These are phyloP conservation scores for Marasmius tenuissimus DNA, from an alignment of 1,284 basidiomycete species.

Conservation along the genomic window DNA sequence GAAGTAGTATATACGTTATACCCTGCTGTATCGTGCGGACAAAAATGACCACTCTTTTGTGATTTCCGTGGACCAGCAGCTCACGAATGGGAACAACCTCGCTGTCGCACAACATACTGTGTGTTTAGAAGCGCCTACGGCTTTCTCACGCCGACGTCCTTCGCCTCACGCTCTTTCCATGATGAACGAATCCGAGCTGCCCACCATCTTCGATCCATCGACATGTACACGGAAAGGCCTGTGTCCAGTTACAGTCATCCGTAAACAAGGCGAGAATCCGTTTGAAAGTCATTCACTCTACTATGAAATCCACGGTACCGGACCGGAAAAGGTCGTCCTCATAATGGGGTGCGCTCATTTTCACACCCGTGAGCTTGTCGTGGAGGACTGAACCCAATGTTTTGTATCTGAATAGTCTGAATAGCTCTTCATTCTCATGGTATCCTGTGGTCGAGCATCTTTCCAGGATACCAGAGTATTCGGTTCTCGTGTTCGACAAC, in stretches of 20 bases:
- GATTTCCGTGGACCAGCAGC: too few species aligned
- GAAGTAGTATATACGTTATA: too few species aligned
- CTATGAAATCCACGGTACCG: conserved; percentile 72
- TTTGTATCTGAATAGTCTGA: conserved; percentile 39
- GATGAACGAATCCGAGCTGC: conserved; percentile 8
- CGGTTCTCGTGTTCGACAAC: conserved; percentile 83
- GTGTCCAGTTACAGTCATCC: conserved; percentile 65
- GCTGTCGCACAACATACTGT: too few species aligned
- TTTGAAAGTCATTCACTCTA: conserved; percentile 73
- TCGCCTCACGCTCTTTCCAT: neutral
- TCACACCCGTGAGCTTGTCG: neutral
- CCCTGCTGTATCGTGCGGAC: too few species aligned
- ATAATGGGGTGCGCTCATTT: conserved; percentile 63
- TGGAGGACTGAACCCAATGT: neutral
- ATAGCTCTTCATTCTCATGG: conserved; percentile 67
- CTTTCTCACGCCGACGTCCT: neutral
- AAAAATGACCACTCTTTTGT: too few species aligned
- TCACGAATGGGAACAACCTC: too few species aligned
- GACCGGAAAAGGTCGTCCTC: conserved; percentile 61
- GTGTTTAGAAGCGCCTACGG: too few species aligned
- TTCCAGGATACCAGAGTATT: conserved; percentile 42
- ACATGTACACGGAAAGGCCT: conserved; percentile 69
- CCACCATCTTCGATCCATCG: conserved; percentile 51
- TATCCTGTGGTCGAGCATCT: conserved; percentile 60
- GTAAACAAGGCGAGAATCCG: conserved; percentile 43